Evolutionary conservation across 495 filamentous ascomycete species (phyloP).

Genomic region (Aspergillus kassunensis): DNA sequence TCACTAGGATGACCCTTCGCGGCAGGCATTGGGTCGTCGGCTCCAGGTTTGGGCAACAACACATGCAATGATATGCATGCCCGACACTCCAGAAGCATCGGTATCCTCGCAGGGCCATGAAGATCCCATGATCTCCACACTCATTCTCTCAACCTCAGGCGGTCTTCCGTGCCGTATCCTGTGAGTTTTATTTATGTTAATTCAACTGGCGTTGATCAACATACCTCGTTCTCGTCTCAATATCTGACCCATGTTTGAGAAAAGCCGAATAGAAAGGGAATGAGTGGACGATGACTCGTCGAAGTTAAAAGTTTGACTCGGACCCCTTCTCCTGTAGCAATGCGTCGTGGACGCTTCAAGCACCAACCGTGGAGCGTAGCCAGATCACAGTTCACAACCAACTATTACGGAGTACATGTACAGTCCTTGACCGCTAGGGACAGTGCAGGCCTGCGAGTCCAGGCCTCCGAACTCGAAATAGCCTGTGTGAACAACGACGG

Average conservation of each 20-base stretch:
- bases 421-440: background rate
- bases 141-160: constrained; percentile 16
- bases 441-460: background rate
- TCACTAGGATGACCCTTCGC: background rate
- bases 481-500: background rate
- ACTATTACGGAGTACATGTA: too few species aligned
- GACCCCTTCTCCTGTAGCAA: background rate
- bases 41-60: constrained; percentile 27
- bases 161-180: constrained; percentile 10
- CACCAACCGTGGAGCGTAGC: background rate
- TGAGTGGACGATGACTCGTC: background rate
- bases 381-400: background rate
- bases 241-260: background rate
- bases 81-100: constrained; percentile 20
- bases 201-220: constrained; percentile 7
- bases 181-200: background rate
- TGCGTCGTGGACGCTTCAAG: background rate
- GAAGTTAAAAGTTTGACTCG: background rate
- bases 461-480: background rate
- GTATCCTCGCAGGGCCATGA: constrained; percentile 9
- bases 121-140: constrained; percentile 20
- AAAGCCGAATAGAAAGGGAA: background rate
- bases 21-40: constrained; percentile 16
- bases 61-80: constrained; percentile 29
- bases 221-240: background rate